Conservation (phyloP, 176 grass and related monocot genomes). For the Canna indica region DNA sequence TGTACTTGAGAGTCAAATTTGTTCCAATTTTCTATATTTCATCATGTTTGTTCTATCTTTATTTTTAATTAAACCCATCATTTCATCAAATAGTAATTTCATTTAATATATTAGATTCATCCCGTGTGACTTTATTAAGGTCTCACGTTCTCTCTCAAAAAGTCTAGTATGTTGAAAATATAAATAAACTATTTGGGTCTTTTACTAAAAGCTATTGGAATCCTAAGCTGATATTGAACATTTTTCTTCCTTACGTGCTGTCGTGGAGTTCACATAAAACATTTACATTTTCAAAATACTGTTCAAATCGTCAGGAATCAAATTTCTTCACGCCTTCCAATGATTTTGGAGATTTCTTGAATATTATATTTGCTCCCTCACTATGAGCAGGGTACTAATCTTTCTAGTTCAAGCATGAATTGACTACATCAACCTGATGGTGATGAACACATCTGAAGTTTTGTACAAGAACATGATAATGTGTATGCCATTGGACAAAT, state of each 20-base stretch:
- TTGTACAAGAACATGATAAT: not conserved
- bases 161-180: too few relatives aligned
- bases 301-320: not conserved
- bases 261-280: too few relatives aligned
- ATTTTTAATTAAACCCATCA: not conserved
- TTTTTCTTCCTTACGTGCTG: not conserved
- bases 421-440: not conserved
- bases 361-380: not conserved
- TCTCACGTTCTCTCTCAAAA: too few relatives aligned
- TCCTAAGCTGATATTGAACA: not conserved
- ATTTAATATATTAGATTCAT: not conserved
- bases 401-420: not conserved
- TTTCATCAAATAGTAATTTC: not conserved
- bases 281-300: too few relatives aligned
- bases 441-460: too few relatives aligned
- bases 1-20: not conserved
- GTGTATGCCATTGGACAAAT: too few relatives aligned
- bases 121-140: too few relatives aligned
- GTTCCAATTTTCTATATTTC: not conserved
- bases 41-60: not conserved
- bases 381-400: not conserved
- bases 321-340: not conserved
- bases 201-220: not conserved
- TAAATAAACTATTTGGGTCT: too few relatives aligned
- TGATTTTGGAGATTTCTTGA: not conserved